Evolutionary conservation across 352 stramenopile species (phyloP).

Genomic region (Globisporangium alternatum): DNA sequence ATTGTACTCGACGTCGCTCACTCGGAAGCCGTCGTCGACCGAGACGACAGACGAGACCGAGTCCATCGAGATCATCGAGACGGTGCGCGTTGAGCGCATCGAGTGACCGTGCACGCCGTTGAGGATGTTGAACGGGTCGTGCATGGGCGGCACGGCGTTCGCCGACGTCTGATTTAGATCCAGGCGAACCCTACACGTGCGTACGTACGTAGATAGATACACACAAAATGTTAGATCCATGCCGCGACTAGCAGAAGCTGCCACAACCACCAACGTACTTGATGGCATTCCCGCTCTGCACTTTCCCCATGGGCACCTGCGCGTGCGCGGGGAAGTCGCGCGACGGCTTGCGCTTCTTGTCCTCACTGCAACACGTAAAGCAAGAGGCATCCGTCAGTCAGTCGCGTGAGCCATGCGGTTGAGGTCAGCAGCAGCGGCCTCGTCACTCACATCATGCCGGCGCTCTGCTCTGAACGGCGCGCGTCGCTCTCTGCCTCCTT

Average conservation of each 20-base stretch:
- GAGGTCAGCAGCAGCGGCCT: neutral
- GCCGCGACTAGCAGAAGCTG: neutral
- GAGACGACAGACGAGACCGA: constrained; percentile 55
- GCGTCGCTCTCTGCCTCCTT: neutral
- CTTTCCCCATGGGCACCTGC: constrained; percentile 62
- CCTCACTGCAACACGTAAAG: constrained; percentile 31
- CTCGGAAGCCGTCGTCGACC: constrained; percentile 58
- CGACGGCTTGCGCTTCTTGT: constrained; percentile 86
- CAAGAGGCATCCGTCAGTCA: neutral
- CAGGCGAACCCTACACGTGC: constrained; percentile 35
- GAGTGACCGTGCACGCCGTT: constrained; percentile 34
- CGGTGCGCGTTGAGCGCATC: constrained; percentile 30
- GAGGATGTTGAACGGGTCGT: constrained; percentile 78
- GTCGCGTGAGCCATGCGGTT: neutral
- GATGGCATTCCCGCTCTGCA: constrained; percentile 29
- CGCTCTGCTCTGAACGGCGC: neutral
- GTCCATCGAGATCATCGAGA: constrained; percentile 64
- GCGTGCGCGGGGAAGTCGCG: constrained; percentile 71
- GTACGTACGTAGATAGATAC: neutral
- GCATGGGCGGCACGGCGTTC: constrained; percentile 58
- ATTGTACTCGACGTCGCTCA: constrained; percentile 26
- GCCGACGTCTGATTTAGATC: constrained; percentile 45
- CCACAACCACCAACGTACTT: constrained; percentile 20
- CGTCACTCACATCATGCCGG: constrained; percentile 7
- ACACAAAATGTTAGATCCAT: neutral